phyloP scores from a whole-genome alignment of 768 basidiomycete genomes.

The Mycena leptocephala region DNA sequence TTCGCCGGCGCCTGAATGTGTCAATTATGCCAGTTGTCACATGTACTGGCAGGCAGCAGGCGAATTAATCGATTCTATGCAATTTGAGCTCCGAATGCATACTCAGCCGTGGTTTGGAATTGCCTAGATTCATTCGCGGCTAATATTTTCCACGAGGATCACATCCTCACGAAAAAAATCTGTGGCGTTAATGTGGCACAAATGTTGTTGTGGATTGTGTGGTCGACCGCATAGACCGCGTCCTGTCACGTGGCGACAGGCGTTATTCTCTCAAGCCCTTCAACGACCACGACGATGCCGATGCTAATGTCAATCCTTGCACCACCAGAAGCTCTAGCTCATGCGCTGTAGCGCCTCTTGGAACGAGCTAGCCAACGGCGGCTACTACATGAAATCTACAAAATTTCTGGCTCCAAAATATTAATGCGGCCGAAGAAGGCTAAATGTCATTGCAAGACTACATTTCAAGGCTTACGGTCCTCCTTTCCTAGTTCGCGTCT shows the following conservation, averaged over 20 bases:
- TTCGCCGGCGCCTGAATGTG: background rate
- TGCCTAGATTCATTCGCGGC: too few species aligned
- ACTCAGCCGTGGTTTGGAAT: too few species aligned
- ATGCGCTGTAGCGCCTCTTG: too few species aligned
- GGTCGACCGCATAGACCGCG: background rate
- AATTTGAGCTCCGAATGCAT: too few species aligned
- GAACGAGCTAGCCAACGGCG: too few species aligned
- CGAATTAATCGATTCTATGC: too few species aligned
- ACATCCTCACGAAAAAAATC: background rate
- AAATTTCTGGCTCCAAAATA: background rate
- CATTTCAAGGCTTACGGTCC: background rate
- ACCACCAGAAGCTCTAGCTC: background rate
- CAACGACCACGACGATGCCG: background rate
- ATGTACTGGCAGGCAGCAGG: too few species aligned
- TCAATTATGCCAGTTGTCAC: background rate
- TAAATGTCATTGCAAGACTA: slow-evolving; percentile 3
- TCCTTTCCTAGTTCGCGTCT: background rate
- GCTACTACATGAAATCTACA: too few species aligned
- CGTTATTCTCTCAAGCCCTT: background rate
- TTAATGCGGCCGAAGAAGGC: slow-evolving; percentile 13
- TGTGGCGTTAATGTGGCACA: background rate
- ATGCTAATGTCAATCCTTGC: background rate
- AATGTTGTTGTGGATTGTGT: background rate
- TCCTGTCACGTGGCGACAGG: background rate
- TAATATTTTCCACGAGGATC: too few species aligned